phyloP scores from a whole-genome alignment of 2,329 filamentous ascomycete species.

The Xylaria sp. region DNA sequence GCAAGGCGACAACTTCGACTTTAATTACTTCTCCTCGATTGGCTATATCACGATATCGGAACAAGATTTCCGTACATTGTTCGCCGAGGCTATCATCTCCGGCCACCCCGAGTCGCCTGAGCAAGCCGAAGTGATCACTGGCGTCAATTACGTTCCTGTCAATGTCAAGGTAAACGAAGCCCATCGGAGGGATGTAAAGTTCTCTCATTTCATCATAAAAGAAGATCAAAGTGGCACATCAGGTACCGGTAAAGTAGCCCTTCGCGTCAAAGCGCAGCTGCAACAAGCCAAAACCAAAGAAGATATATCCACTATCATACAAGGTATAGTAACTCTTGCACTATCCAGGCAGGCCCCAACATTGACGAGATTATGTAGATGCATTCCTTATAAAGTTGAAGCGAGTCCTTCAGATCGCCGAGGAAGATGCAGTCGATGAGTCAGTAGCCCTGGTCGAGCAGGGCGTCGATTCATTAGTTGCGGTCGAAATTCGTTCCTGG shows the following conservation, averaged over 20 bases:
- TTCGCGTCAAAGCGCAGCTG: slow-evolving; percentile 4
- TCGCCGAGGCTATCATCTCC: slow-evolving; percentile 47
- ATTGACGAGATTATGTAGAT: background rate
- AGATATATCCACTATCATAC: slow-evolving; percentile 2
- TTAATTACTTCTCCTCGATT: background rate
- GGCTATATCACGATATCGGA: slow-evolving; percentile 36
- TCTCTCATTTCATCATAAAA: slow-evolving; percentile 2
- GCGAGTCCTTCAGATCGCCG: slow-evolving; percentile 21
- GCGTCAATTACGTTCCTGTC: slow-evolving; percentile 2
- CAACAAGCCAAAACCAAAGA: slow-evolving; percentile 3
- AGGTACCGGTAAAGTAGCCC: background rate
- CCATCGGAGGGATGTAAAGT: slow-evolving; percentile 1
- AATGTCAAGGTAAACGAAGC: slow-evolving; percentile 6
- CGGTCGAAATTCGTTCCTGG: slow-evolving; percentile 27
- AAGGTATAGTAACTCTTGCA: background rate
- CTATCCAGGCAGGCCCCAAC: background rate
- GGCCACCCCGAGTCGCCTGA: slow-evolving; percentile 28
- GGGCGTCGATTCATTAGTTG: slow-evolving; percentile 30
- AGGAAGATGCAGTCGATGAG: background rate
- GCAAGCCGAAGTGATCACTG: background rate
- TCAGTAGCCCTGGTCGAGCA: background rate
- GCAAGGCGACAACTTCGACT: background rate
- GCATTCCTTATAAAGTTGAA: background rate
- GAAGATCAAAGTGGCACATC: background rate
- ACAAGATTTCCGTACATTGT: slow-evolving; percentile 45